Conservation (phyloP, 2,329 filamentous ascomycete species). For the Periconia macrospinosa region DNA sequence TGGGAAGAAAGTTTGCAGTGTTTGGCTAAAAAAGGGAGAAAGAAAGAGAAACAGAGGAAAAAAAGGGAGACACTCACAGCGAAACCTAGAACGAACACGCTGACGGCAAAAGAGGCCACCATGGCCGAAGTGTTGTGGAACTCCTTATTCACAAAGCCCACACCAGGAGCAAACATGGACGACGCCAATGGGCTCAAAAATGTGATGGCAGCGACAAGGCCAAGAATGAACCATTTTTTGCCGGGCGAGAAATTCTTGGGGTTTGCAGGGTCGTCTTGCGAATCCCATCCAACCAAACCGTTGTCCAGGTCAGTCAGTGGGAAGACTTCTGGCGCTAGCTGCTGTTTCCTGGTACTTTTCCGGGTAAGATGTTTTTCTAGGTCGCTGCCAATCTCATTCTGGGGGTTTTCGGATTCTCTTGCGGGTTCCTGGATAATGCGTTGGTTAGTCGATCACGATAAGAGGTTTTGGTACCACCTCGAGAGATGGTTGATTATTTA, state of each 20-base stretch:
- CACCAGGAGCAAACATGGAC: slow-evolving; percentile 40
- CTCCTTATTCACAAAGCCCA: slow-evolving; percentile 31
- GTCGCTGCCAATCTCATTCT: slow-evolving; percentile 24
- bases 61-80: slow-evolving; percentile 17
- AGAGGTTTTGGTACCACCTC: too few relatives aligned
- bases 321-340: slow-evolving; percentile 29
- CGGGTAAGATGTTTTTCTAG: slow-evolving; percentile 35
- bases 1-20: too few relatives aligned
- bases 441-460: too few relatives aligned
- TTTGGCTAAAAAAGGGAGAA: too few relatives aligned
- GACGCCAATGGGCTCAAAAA: slow-evolving; percentile 40
- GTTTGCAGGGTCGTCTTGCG: slow-evolving; percentile 35
- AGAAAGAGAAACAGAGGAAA: not conserved
- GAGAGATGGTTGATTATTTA: not conserved
- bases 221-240: slow-evolving; percentile 31
- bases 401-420: slow-evolving; percentile 11
- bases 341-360: slow-evolving; percentile 31
- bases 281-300: slow-evolving; percentile 41
- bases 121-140: slow-evolving; percentile 37
- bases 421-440: not conserved
- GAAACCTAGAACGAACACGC: slow-evolving; percentile 41
- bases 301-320: slow-evolving; percentile 37
- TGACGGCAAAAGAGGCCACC: slow-evolving; percentile 35
- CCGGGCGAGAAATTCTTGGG: slow-evolving; percentile 34
- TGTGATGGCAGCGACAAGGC: slow-evolving; percentile 33